A percentile compares a stretch with the other conserved stretches of the same genome.
Conservation (phyloP, 345 rosid species). For the Lepidium didymum region DNA sequence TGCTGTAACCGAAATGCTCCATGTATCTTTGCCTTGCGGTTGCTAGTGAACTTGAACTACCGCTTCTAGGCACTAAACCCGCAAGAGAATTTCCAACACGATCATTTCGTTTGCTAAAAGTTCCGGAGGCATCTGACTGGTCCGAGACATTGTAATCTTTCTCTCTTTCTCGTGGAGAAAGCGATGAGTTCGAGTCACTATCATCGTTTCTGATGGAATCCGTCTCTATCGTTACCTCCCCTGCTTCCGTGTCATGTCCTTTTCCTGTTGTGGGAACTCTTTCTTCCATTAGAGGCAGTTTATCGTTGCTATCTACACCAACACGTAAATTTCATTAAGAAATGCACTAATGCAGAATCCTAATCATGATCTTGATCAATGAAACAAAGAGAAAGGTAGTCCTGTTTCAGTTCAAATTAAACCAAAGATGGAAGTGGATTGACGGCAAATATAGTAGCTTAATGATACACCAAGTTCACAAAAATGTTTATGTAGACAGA, state of each 20-base stretch:
- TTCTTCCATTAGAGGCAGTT: slow-evolving; percentile 12
- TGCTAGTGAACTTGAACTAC: slow-evolving; percentile 36
- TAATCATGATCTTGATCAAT: not conserved
- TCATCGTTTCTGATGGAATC: slow-evolving; percentile 30
- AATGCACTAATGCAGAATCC: not conserved
- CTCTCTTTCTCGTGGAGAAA: slow-evolving; percentile 33
- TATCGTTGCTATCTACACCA: slow-evolving; percentile 37
- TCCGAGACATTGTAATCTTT: slow-evolving; percentile 7
- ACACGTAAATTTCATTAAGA: slow-evolving; percentile 3
- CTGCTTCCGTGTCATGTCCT: slow-evolving; percentile 23
- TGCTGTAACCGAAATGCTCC: slow-evolving; percentile 34
- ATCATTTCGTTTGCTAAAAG: slow-evolving; percentile 18
- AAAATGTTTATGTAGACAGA: too few relatives aligned
- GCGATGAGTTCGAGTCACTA: slow-evolving; percentile 25
- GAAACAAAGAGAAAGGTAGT: not conserved
- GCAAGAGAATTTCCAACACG: slow-evolving; percentile 21
- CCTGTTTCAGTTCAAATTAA: not conserved
- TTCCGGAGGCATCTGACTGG: slow-evolving; percentile 14
- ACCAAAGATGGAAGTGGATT: not conserved
- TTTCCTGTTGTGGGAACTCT: slow-evolving; percentile 2
- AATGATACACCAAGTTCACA: not conserved
- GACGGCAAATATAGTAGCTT: not conserved
- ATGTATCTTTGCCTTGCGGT: slow-evolving; percentile 33
- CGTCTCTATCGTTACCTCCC: slow-evolving; percentile 30
- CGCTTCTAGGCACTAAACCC: slow-evolving; percentile 36